Evolutionary conservation across 345 rosid genomes (phyloP), one percentile per base, ranked within the genome.

Genomic region (Linum tenue): DNA sequence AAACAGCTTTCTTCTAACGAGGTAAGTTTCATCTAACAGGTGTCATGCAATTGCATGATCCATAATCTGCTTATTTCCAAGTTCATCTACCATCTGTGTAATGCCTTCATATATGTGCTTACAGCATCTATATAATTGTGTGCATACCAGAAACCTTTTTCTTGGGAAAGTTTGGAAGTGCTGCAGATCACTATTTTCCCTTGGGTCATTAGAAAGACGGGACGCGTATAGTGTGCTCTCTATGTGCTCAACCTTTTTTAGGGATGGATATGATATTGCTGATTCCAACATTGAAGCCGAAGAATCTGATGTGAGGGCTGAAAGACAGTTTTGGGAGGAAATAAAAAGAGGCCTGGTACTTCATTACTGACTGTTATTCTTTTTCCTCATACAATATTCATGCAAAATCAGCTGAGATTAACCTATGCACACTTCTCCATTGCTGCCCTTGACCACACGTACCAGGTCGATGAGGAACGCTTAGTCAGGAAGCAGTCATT

Each of bases 321-420:
- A 85, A 73, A 82, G 70, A 78, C 90, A 81, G 67, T 84, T 90
- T 74, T 92, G 97, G 97, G 79, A 69, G 73, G 97, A 90, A 79
- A 85, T 92, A 62, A 90, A 88, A 77, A 86, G 77, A 71, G 98
- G 98, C 79, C 72, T 92, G 97, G 97, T 92, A 86, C 37, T 71
- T 70, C 60, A 76, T 63, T 57, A 63, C 61, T 62, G 36, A 62
- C 56, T 66, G 14, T 60, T 75, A 56, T 72, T 60, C 31, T 50
- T 40, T 44, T 64, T 55, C 64, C 63, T 67, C 41, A 48, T 58
- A 60, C 58, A 53, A 59, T 76, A 44, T 35, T 69, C 39, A 55
- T 58, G 63, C 56, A 4, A 65, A 58, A 58, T 35, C n/a, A 36
- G 64, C 63, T 73, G 22, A 64, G 38, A 62, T 37, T 66, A 36